Evolutionary conservation across 257 asterid species (phyloP).

Genomic region (Plantago ovata): DNA sequence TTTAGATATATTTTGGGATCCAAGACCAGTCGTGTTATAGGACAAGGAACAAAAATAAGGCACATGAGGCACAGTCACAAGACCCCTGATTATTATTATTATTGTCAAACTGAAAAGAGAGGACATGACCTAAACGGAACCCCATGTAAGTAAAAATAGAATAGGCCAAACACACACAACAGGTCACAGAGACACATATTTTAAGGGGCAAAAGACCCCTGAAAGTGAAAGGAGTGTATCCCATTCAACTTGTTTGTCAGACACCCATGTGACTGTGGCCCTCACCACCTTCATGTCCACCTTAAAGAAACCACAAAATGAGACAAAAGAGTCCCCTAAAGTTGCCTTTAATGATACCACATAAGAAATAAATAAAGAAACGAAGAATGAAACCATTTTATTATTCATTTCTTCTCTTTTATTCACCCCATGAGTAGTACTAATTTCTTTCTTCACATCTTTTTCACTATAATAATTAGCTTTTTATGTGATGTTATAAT

Average conservation of each 20-base stretch:
- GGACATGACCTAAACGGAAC: conserved; percentile 24
- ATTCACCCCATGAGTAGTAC: too few species aligned
- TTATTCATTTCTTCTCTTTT: conserved; percentile 4
- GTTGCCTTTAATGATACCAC: conserved; percentile 30
- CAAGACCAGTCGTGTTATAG: background rate
- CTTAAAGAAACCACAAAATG: conserved; percentile 25
- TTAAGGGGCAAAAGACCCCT: conserved; percentile 15
- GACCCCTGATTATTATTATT: conserved; percentile 12
- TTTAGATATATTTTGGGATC: background rate
- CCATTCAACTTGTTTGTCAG: conserved; percentile 29
- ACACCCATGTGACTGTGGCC: conserved; percentile 45
- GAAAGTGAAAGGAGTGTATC: conserved; percentile 36
- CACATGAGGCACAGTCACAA: conserved; percentile 25
- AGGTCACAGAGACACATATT: too few species aligned
- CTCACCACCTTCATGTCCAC: conserved; percentile 27
- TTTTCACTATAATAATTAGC: too few species aligned
- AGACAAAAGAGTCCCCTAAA: conserved; percentile 40
- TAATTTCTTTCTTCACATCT: too few species aligned
- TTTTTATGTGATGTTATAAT: too few species aligned
- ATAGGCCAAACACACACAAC: conserved; percentile 40
- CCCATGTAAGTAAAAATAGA: conserved; percentile 19
- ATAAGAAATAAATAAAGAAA: conserved; percentile 15
- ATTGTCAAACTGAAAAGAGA: too few species aligned
- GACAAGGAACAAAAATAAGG: conserved; percentile 6
- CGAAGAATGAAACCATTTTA: too few species aligned